phyloP scores from a whole-genome alignment of 805 yeast species.

The Kluyveromyces lactis region DNA sequence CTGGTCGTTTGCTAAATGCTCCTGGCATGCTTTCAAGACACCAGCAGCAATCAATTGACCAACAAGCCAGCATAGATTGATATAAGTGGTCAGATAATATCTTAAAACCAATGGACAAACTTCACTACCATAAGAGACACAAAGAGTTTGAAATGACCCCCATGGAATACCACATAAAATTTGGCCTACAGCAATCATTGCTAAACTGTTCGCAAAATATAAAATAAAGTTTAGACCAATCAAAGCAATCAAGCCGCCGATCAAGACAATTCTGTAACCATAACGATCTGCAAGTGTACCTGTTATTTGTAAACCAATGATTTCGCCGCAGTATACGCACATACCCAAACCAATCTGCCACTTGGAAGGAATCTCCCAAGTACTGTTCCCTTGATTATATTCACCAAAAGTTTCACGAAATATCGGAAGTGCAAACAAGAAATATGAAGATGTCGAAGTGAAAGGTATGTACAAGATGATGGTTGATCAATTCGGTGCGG shows the following conservation, averaged over 20 bases:
- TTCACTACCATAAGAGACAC: conserved; percentile 47
- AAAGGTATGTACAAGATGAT: conserved; percentile 34
- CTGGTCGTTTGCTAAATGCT: conserved; percentile 14
- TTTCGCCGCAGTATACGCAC: conserved; percentile 31
- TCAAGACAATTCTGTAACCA: conserved; percentile 37
- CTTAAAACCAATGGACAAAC: conserved; percentile 45
- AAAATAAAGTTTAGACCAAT: conserved; percentile 36
- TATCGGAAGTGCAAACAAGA: conserved; percentile 39
- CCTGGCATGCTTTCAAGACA: conserved; percentile 32
- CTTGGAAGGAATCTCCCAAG: conserved; percentile 29
- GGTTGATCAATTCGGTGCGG: conserved; percentile 18
- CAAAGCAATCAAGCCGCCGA: conserved; percentile 23
- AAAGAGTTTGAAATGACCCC: conserved; percentile 45
- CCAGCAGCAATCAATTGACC: conserved; percentile 52
- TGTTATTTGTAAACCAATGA: conserved; percentile 37
- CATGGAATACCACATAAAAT: conserved; percentile 39
- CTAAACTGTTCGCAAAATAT: conserved; percentile 37
- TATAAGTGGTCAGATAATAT: conserved; percentile 39
- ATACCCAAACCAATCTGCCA: conserved; percentile 34
- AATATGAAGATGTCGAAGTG: conserved; percentile 44
- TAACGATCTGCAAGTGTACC: conserved; percentile 38
- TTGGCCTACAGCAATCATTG: conserved; percentile 35
- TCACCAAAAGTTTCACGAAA: conserved; percentile 36
- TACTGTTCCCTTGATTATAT: conserved; percentile 14
- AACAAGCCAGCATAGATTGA: conserved; percentile 44